Percentiles rank a stretch among this genome's conserved stretches.
Evolutionary conservation across 2,329 filamentous ascomycete species (phyloP).

Genomic region (Blastomyces silverae): DNA sequence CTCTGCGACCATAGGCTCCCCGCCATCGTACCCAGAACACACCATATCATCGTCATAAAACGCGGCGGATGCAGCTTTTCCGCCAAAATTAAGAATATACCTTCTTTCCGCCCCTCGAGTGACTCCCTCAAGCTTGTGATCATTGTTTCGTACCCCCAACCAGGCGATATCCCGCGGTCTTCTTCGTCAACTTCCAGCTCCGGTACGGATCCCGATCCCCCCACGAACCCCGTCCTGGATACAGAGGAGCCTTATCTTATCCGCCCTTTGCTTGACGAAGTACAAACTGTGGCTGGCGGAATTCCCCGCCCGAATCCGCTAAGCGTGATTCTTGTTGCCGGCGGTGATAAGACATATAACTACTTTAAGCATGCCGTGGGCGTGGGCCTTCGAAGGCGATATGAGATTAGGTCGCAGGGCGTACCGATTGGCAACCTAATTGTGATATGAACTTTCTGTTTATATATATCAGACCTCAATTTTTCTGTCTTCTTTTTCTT

Average conservation of each 20-base stretch:
- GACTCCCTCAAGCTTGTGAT: conserved; percentile 66
- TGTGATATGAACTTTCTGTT: conserved; percentile 38
- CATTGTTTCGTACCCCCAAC: conserved; percentile 37
- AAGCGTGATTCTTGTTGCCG: conserved; percentile 74
- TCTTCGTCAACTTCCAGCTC: conserved; percentile 9
- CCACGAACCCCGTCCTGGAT: conserved; percentile 28
- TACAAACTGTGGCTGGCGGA: conserved; percentile 64
- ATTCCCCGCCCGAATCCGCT: conserved; percentile 64
- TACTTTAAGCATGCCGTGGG: conserved; percentile 57
- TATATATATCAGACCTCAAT: background rate
- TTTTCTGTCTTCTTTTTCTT: background rate
- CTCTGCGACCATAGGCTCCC: conserved; percentile 56
- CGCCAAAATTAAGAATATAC: conserved; percentile 77
- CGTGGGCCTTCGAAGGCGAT: conserved; percentile 69
- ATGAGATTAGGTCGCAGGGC: conserved; percentile 74
- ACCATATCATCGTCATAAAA: conserved; percentile 75
- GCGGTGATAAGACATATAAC: conserved; percentile 59
- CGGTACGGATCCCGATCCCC: conserved; percentile 22
- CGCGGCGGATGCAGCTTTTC: conserved; percentile 81
- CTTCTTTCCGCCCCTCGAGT: conserved; percentile 59
- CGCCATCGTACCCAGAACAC: conserved; percentile 43
- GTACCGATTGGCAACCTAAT: conserved; percentile 71
- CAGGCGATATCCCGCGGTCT: conserved; percentile 19
- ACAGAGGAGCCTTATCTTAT: conserved; percentile 41
- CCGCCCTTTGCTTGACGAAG: conserved; percentile 66